Evolutionary conservation across 2,329 filamentous ascomycete species (phyloP), one percentile per base, ranked within the genome.

Genomic region (Fusarium drepaniforme): DNA sequence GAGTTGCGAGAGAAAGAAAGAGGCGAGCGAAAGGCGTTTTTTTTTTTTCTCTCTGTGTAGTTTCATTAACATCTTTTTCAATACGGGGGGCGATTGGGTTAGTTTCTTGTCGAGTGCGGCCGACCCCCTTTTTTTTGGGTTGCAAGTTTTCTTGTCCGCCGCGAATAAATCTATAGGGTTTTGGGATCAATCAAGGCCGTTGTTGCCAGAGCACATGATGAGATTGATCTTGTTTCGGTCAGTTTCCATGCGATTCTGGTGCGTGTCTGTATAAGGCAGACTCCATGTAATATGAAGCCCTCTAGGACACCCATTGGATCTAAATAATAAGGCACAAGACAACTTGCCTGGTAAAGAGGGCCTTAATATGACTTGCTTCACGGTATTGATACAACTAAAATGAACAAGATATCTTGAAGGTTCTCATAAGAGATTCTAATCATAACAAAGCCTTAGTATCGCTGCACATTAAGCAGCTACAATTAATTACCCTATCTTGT

Each of bases 11-110:
- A 75, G 72, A 69, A 49, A 56, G 46, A 56, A 56, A 51, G 62
- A 71, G 73, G 73, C 66, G 73, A 73, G 70, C 59, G 61, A 73
- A 63, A 38, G 72, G 72, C 72, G 69, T 75, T 75, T 64, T 73
- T 64, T 61, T 72, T 75, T 30, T 72, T 75, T 63, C n/a, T 67
- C 65, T 44, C 66, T 44, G 13, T 70, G 18, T 56, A 21, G 49
- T 56, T 56, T 56, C 49, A 56, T 56, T 33, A 33, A 33, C 28
- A 21, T 33, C 18, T 56, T 33, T 49, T 56, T 33, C 28, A 30
- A n/a, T 28, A 51, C 46, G 15, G 42, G 15, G 42, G 62, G 59
- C 28, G 59, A 64, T 63, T 75, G 72, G 60, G 59, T 61, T 68
- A 57, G 49, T 70, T 70, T 42, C 37, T 67, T 38, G n/a, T 56